These are phyloP conservation scores for Mrakia blollopis DNA, from an alignment of 768 basidiomycete species.

Conservation along the genomic window DNA sequence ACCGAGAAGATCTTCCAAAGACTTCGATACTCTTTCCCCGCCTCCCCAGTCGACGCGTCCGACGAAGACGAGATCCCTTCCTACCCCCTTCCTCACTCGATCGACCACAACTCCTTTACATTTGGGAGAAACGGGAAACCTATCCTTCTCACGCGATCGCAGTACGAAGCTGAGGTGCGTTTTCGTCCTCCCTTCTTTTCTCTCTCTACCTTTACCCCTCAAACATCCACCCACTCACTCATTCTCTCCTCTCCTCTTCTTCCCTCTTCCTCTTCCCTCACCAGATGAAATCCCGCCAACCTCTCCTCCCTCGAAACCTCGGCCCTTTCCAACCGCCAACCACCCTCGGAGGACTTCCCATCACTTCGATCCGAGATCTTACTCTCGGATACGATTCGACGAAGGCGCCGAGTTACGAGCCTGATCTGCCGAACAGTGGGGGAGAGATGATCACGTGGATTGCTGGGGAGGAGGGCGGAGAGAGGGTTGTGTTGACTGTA, in stretches of 20 bases:
- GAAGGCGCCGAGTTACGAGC: background rate
- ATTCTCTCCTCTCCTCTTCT: background rate
- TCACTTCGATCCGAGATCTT: conserved; percentile 66
- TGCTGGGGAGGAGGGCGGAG: conserved; percentile 45
- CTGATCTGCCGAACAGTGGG: conserved; percentile 4
- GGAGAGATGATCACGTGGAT: conserved; percentile 37
- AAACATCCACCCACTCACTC: background rate
- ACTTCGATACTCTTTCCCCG: conserved; percentile 53
- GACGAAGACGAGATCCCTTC: no score
- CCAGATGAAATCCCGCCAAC: background rate
- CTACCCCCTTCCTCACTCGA: no score
- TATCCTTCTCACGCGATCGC: no score
- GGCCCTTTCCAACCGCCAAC: conserved; percentile 28
- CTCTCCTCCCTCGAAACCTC: background rate
- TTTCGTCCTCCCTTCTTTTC: no score
- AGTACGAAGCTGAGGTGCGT: no score
- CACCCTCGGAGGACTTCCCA: conserved; percentile 54
- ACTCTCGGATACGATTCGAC: conserved; percentile 47
- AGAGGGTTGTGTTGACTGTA: conserved; percentile 61
- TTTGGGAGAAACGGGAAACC: no score
- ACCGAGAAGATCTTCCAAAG: conserved; percentile 65
- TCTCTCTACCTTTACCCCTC: no score
- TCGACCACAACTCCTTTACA: no score
- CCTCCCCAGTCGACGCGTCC: no score
- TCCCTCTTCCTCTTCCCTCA: background rate